Base-by-base conservation (phyloP, 345 rosid genomes). In the Cardamine chenopodiifolia region DNA sequence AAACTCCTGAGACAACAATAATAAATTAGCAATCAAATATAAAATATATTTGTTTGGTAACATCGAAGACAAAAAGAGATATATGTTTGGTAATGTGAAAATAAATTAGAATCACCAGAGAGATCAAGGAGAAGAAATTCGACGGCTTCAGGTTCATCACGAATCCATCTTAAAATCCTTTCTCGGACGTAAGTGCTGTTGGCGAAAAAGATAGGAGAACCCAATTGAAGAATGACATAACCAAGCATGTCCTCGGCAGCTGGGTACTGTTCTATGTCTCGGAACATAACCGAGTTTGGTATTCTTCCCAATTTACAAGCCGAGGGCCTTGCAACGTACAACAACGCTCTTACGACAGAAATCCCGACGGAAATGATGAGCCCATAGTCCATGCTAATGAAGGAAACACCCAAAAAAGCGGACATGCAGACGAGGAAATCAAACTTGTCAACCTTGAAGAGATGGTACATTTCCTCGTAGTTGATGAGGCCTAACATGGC, bases 161-260 rank as follows among this genome's bases (percentile, higher is more conserved):
- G 76, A 55, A 94, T 82, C 89, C 85, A 87, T 69, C 97, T 81
- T 37, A 86, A 35, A 67, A 87, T 82, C 84, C 96, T 87, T 61
- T 94, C 97, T 23, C 90, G 83, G 1, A 94, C 34, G 59, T 94
- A 94, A 71, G 86, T 81, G 37, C 81, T 65, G 53, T 91, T 94
- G 20, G 97, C 95, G 68, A 86, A 94, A 72, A 89, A 94, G 71
- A 94, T 73, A 9, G 98, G 98, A 37, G 98, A 94, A 15, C 98
- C 97, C 25, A 91, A 65, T 56, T 94, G 92, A 12, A 94, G 83
- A 81, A 85, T 70, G 19, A 94, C 76, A 57, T 83, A 68, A 35
- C 96, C 92, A 7, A 85, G 82, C 45, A 65, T 48, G 11, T 60
- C 82, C 0, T 79, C 69, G 1, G 85, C 77, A 0, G n/a, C 73